Base-by-base conservation (phyloP, 192 early-diverging fungal genomes). In the Funneliformis geosporum region DNA sequence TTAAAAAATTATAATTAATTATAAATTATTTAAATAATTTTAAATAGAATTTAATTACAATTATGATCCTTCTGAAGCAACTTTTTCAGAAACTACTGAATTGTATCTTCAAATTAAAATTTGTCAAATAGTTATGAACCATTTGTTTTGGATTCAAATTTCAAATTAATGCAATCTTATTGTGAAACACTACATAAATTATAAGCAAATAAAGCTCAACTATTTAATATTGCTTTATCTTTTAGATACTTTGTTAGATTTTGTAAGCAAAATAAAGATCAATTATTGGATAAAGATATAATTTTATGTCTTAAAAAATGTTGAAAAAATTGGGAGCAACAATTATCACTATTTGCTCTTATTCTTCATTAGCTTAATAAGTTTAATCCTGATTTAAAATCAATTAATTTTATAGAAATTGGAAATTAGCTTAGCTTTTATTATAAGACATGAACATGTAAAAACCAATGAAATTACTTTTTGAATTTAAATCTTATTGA, bases 291-390 rank as follows among this genome's bases (percentile, higher is more conserved):
- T 50, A 25, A 46, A 39, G 4, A 18, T 28, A 64, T 77, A 23
- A 65, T 77, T 28, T 11, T 2, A 47, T 25, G 62, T n/a, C 59
- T 75, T 27, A 28, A 75, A n/a, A 9, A 39, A 40, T 12, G 73
- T 38, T 75, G 55, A 12, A 16, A 75, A 16, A 6, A 39, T 27
- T 75, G 55, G 55, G 73, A 75, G 33, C 59, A 75, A 75, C 62
- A 11, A 50, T 50, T 77, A 44, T 28, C 66, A 25, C 25, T 77
- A 40, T 46, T 77, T 5, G 4, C 60, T 46, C 66, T 18, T 4
- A 11, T 77, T 28, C 66, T 77, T 66, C 21, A 39, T 46, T 2
- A 33, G 18, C 21, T 39, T 18, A 66, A 3, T 25, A 33, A 33
- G 5, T 77, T 77, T 28, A 75, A 55, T 39, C 33, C 16, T 60